These are phyloP conservation scores for Peziza echinospora DNA, from an alignment of 495 filamentous ascomycete species.

Conservation along the genomic window DNA sequence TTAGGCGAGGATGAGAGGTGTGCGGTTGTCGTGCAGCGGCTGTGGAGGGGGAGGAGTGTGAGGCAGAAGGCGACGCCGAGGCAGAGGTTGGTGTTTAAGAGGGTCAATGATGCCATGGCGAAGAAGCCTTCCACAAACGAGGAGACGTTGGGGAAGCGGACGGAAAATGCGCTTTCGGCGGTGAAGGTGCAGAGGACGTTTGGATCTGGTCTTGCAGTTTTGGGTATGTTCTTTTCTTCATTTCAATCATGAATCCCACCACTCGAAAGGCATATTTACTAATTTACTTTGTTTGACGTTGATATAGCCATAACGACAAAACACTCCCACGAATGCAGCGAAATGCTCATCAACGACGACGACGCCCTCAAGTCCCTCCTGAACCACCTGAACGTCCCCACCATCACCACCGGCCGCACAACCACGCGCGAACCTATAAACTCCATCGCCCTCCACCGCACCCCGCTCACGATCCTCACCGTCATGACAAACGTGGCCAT, in stretches of 20 bases:
- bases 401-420: slow-evolving; percentile 8
- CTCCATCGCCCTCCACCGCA: slow-evolving; percentile 10
- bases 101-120: slow-evolving; percentile 5
- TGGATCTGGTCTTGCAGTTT: slow-evolving; percentile 11
- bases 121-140: slow-evolving; percentile 1
- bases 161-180: slow-evolving; percentile 6
- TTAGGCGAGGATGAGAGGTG: too few relatives aligned
- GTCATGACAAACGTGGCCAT: slow-evolving; percentile 1
- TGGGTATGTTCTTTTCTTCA: slow-evolving; percentile 9
- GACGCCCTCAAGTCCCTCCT: slow-evolving; percentile 6
- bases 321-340: slow-evolving; percentile 12
- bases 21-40: slow-evolving; percentile 18
- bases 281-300: slow-evolving; percentile 2
- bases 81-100: slow-evolving; percentile 12
- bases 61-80: slow-evolving; percentile 10
- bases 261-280: background rate
- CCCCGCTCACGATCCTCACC: background rate
- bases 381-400: slow-evolving; percentile 7
- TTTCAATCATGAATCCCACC: background rate
- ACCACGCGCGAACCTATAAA: slow-evolving; percentile 7
- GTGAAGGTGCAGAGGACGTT: slow-evolving; percentile 12
- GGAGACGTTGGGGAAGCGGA: slow-evolving; percentile 8
- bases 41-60: slow-evolving; percentile 22
- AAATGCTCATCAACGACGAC: slow-evolving; percentile 9
- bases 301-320: slow-evolving; percentile 9